Evolutionary conservation across 495 filamentous ascomycete genomes (phyloP).

Genomic region (Filosporella fistucella): DNA sequence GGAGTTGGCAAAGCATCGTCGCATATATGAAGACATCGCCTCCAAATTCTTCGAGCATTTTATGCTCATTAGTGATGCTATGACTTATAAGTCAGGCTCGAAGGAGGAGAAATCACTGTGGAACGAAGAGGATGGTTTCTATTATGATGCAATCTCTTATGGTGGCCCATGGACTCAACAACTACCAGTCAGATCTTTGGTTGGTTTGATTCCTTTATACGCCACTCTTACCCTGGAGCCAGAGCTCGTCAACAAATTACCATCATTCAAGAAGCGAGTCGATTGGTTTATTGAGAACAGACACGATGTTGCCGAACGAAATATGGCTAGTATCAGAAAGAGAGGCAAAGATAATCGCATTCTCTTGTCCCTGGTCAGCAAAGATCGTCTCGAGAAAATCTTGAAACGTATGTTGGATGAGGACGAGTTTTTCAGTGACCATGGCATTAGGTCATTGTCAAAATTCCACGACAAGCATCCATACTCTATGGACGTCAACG

Average conservation of each 20-base stretch:
- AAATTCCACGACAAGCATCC: slow-evolving; percentile 87
- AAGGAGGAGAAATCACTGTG: slow-evolving; percentile 84
- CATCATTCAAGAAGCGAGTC: slow-evolving; percentile 86
- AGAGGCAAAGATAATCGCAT: slow-evolving; percentile 87
- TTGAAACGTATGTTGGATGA: slow-evolving; percentile 89
- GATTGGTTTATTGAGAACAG: slow-evolving; percentile 91
- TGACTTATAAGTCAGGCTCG: slow-evolving; percentile 80
- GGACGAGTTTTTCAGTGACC: slow-evolving; percentile 83
- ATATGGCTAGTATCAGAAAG: slow-evolving; percentile 84
- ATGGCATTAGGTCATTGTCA: slow-evolving; percentile 92
- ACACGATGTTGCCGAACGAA: slow-evolving; percentile 80
- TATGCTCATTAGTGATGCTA: slow-evolving; percentile 94
- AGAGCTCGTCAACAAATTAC: slow-evolving; percentile 85
- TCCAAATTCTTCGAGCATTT: slow-evolving; percentile 99
- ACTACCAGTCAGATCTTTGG: slow-evolving; percentile 84
- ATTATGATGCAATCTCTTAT: slow-evolving; percentile 97
- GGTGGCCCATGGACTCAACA: slow-evolving; percentile 90
- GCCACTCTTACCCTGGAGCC: slow-evolving; percentile 90
- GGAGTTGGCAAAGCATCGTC: slow-evolving; percentile 88
- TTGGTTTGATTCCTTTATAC: slow-evolving; percentile 90
- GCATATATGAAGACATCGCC: slow-evolving; percentile 97
- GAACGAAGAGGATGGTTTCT: slow-evolving; percentile 95
- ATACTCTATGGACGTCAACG: slow-evolving; percentile 94
- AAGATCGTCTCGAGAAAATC: slow-evolving; percentile 80
- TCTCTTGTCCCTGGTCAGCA: slow-evolving; percentile 81